Conservation (phyloP, 495 filamentous ascomycete genomes). For the Staphylotrichum longicolle region DNA sequence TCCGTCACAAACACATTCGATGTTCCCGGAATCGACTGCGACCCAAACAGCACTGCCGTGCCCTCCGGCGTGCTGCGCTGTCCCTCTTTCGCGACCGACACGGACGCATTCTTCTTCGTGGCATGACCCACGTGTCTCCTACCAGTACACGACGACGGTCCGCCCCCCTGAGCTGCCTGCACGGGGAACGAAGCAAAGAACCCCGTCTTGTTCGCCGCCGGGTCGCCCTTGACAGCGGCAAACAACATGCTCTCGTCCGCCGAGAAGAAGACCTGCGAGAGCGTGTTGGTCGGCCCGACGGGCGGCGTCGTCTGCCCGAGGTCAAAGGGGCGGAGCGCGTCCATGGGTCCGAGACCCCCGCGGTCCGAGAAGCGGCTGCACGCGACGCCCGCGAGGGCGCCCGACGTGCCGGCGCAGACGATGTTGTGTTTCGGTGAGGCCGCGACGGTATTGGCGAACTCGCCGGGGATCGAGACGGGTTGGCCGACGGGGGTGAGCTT, state of each 20-base stretch:
- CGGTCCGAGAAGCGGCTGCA: slow-evolving; percentile 45
- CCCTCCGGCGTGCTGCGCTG: slow-evolving; percentile 43
- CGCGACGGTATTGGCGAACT: slow-evolving; percentile 58
- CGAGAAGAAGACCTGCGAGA: slow-evolving; percentile 57
- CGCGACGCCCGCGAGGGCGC: slow-evolving; percentile 52
- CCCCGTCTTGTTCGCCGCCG: slow-evolving; percentile 48
- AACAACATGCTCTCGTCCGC: slow-evolving; percentile 49
- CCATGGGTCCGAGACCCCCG: slow-evolving; percentile 42
- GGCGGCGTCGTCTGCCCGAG: slow-evolving; percentile 55
- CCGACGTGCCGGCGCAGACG: slow-evolving; percentile 56
- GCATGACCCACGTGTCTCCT: no score
- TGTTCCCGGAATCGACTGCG: slow-evolving; percentile 42
- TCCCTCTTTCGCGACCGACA: slow-evolving; percentile 23
- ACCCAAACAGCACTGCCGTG: slow-evolving; percentile 57
- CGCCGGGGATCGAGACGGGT: slow-evolving; percentile 43
- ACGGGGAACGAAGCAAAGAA: slow-evolving; percentile 46
- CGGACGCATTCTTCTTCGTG: background rate
- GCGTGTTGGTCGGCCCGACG: slow-evolving; percentile 51
- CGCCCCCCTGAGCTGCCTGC: background rate
- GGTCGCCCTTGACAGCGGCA: slow-evolving; percentile 57
- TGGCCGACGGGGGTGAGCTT: slow-evolving; percentile 30
- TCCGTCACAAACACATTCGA: slow-evolving; percentile 52
- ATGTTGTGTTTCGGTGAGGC: slow-evolving; percentile 46
- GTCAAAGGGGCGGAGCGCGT: slow-evolving; percentile 44
- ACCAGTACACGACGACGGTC: no score